Evolutionary conservation across 768 basidiomycete species (phyloP).

Genomic region (Suillus hirtellus): DNA sequence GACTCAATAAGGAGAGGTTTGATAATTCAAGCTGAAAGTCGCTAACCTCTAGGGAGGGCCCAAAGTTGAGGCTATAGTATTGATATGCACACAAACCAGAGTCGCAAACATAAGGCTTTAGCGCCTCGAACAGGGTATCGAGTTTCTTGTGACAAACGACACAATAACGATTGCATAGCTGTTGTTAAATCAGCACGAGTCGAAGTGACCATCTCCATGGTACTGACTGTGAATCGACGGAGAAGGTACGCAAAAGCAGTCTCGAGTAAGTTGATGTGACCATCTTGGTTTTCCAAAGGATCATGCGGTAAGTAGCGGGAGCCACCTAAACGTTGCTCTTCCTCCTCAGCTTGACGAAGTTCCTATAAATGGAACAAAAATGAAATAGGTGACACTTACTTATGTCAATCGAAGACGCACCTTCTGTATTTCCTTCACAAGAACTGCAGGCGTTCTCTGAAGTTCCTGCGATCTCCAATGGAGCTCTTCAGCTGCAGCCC

Average conservation of each 20-base stretch:
- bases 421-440: conserved; percentile 35
- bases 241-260: conserved; percentile 65
- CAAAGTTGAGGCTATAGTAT: conserved; percentile 64
- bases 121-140: conserved; percentile 50
- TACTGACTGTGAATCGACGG: conserved; percentile 57
- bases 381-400: neutral
- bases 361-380: conserved; percentile 11
- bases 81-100: conserved; percentile 67
- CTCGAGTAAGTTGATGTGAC: conserved; percentile 58
- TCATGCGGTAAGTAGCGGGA: conserved; percentile 56
- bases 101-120: conserved; percentile 76
- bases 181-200: conserved; percentile 6
- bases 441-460: conserved; percentile 42
- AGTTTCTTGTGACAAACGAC: conserved; percentile 72
- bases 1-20: neutral
- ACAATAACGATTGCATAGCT: conserved; percentile 71
- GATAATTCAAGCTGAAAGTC: neutral
- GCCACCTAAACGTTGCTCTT: conserved; percentile 39
- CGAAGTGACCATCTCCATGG: neutral
- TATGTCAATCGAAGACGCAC: conserved; percentile 23
- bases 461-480: conserved; percentile 44
- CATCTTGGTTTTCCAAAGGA: conserved; percentile 40
- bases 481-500: conserved; percentile 68
- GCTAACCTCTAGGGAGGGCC: conserved; percentile 65
- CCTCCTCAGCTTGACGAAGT: conserved; percentile 40